Conservation (phyloP, 2,329 filamentous ascomycete species). For the Aspergillus proliferans region DNA sequence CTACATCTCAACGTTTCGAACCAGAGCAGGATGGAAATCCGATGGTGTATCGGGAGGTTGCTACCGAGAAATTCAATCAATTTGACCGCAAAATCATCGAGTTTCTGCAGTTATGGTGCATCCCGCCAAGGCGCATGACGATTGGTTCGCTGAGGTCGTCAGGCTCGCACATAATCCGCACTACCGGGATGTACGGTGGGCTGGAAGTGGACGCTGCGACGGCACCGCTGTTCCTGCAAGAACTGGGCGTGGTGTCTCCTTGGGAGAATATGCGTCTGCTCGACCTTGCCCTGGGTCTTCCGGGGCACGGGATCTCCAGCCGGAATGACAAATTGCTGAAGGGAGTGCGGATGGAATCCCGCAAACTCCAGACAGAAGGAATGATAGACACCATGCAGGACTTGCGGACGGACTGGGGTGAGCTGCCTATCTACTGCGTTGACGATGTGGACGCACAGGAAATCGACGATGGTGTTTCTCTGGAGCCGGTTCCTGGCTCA, state of each 20-base stretch:
- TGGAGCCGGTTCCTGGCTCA: constrained; percentile 45
- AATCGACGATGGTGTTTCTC: constrained; percentile 58
- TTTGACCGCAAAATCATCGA: constrained; percentile 50
- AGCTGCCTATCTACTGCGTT: constrained; percentile 54
- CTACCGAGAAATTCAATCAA: constrained; percentile 40
- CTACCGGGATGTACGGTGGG: constrained; percentile 50
- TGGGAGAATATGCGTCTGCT: constrained; percentile 51
- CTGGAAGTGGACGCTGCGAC: constrained; percentile 32
- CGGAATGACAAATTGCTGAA: constrained; percentile 24
- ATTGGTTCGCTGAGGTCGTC: constrained; percentile 42
- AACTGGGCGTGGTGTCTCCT: constrained; percentile 55
- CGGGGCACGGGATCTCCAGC: constrained; percentile 34
- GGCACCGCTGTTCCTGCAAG: constrained; percentile 51
- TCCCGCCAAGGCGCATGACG: constrained; percentile 35
- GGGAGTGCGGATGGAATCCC: constrained; percentile 23
- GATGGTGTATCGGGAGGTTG: constrained; percentile 24
- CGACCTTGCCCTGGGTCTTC: constrained; percentile 49
- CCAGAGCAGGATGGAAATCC: constrained; percentile 22
- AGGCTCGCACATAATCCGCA: constrained; percentile 51
- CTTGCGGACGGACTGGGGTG: constrained; percentile 52
- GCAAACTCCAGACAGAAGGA: constrained; percentile 15
- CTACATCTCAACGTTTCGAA: constrained; percentile 27
- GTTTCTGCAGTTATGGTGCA: constrained; percentile 49
- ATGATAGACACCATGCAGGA: constrained; percentile 52
- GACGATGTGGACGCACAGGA: constrained; percentile 50